Conservation (phyloP, 345 rosid genomes). For the Populus euphratica region DNA sequence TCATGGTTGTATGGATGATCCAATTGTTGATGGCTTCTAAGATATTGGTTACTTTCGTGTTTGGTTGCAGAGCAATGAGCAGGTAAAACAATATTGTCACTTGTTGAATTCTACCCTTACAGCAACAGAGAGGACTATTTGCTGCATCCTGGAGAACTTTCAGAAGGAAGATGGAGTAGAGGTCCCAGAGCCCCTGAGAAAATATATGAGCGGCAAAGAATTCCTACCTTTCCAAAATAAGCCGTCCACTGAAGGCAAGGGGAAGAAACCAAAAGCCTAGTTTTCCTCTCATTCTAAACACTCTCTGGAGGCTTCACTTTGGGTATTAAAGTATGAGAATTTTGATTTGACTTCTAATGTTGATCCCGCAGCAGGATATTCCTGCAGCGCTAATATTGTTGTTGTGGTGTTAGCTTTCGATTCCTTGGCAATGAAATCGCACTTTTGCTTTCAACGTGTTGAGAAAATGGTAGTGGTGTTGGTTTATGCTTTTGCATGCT, state of each 20-base stretch:
- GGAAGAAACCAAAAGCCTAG: conserved; percentile 23
- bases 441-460: neutral
- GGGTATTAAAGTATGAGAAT: neutral
- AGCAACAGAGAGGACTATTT: conserved; percentile 90
- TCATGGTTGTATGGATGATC: neutral
- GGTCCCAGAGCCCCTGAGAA: conserved; percentile 63
- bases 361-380: neutral
- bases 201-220: conserved; percentile 63
- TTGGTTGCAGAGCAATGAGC: conserved; percentile 65
- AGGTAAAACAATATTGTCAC: conserved; percentile 76
- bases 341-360: neutral
- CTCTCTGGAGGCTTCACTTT: neutral
- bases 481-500: too few relatives aligned
- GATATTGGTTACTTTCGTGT: conserved; percentile 1
- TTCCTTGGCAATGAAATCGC: neutral
- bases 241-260: conserved; percentile 11
- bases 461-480: neutral
- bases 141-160: conserved; percentile 89
- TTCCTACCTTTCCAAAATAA: conserved; percentile 68
- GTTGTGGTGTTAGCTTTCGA: neutral
- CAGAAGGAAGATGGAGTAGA: conserved; percentile 83
- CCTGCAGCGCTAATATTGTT: neutral
- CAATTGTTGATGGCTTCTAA: neutral
- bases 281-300: neutral
- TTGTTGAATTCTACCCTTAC: conserved; percentile 88